A percentile compares a stretch with the other conserved stretches of the same genome.
Conservation (phyloP, 2,329 filamentous ascomycete genomes). For the Aureobasidium sp. region DNA sequence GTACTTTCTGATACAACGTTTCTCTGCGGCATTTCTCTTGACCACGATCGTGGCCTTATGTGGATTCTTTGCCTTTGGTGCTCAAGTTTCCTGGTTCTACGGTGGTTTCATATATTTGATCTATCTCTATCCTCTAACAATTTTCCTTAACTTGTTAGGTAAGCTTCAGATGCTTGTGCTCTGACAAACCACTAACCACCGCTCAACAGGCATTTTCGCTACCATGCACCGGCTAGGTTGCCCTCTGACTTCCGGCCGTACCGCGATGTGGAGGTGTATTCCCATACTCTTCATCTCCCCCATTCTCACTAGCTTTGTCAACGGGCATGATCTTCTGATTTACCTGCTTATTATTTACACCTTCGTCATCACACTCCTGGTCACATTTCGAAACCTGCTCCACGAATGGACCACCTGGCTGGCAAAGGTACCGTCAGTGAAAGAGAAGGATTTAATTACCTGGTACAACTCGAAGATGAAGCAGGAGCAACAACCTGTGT, state of each 20-base stretch:
- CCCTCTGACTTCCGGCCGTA: slow-evolving; percentile 41
- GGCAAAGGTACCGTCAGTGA: slow-evolving; percentile 40
- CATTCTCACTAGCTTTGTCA: slow-evolving; percentile 45
- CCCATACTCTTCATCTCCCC: slow-evolving; percentile 51
- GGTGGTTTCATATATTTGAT: slow-evolving; percentile 50
- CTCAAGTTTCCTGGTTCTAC: slow-evolving; percentile 14
- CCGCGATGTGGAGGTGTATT: slow-evolving; percentile 47
- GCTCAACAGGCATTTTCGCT: slow-evolving; percentile 11
- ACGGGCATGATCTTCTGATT: slow-evolving; percentile 46
- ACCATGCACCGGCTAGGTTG: slow-evolving; percentile 16
- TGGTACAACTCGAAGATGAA: slow-evolving; percentile 38
- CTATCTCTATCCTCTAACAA: slow-evolving; percentile 50
- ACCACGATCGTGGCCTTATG: slow-evolving; percentile 15
- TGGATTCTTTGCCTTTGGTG: slow-evolving; percentile 17
- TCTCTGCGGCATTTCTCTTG: slow-evolving; percentile 15
- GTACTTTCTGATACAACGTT: slow-evolving; percentile 16
- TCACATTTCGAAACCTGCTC: slow-evolving; percentile 46
- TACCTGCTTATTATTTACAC: slow-evolving; percentile 48
- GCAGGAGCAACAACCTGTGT: slow-evolving; percentile 18
- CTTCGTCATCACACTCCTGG: slow-evolving; percentile 44
- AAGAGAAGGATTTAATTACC: slow-evolving; percentile 42
- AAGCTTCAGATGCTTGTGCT: background rate
- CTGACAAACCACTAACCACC: background rate
- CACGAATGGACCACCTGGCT: slow-evolving; percentile 54
- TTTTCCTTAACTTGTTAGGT: slow-evolving; percentile 48